These are phyloP conservation scores for Cyberlindnera mrakii DNA, from an alignment of 805 yeast species.

Conservation along the genomic window DNA sequence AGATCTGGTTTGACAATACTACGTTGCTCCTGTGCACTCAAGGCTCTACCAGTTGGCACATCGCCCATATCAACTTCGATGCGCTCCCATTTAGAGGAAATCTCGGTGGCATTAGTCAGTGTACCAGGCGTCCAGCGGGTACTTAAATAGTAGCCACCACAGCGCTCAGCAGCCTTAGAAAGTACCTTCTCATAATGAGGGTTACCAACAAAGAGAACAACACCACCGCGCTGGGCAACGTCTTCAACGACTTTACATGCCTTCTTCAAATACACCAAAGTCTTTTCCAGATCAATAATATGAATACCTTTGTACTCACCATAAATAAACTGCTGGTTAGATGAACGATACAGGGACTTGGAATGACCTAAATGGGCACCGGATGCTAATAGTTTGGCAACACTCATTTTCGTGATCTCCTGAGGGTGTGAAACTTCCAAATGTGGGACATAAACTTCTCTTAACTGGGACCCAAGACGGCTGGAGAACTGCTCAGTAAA, in stretches of 20 bases:
- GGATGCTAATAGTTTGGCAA: slow-evolving; percentile 74
- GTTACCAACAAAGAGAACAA: slow-evolving; percentile 80
- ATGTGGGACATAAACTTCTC: slow-evolving; percentile 64
- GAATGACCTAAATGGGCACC: slow-evolving; percentile 96
- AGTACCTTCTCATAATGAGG: slow-evolving; percentile 67
- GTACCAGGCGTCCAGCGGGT: slow-evolving; percentile 94
- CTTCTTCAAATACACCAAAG: slow-evolving; percentile 65
- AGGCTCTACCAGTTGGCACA: slow-evolving; percentile 52
- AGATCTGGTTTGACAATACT: slow-evolving; percentile 80
- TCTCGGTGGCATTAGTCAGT: slow-evolving; percentile 74
- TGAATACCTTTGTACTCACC: slow-evolving; percentile 91
- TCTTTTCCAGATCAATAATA: slow-evolving; percentile 83
- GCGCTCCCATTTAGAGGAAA: slow-evolving; percentile 53
- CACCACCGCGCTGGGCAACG: slow-evolving; percentile 78
- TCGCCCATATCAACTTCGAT: slow-evolving; percentile 76
- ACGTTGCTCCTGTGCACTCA: slow-evolving; percentile 42
- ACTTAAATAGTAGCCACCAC: slow-evolving; percentile 75
- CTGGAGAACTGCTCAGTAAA: slow-evolving; percentile 52
- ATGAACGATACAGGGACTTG: slow-evolving; percentile 68
- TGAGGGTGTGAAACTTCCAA: slow-evolving; percentile 58
- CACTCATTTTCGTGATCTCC: slow-evolving; percentile 48
- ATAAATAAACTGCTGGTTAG: slow-evolving; percentile 79
- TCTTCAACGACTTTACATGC: slow-evolving; percentile 85
- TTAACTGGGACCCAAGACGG: slow-evolving; percentile 55
- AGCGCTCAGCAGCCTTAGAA: slow-evolving; percentile 71